Base-by-base conservation (phyloP, 2,329 filamentous ascomycete genomes). In the Calonectria pseudoturangicola region DNA sequence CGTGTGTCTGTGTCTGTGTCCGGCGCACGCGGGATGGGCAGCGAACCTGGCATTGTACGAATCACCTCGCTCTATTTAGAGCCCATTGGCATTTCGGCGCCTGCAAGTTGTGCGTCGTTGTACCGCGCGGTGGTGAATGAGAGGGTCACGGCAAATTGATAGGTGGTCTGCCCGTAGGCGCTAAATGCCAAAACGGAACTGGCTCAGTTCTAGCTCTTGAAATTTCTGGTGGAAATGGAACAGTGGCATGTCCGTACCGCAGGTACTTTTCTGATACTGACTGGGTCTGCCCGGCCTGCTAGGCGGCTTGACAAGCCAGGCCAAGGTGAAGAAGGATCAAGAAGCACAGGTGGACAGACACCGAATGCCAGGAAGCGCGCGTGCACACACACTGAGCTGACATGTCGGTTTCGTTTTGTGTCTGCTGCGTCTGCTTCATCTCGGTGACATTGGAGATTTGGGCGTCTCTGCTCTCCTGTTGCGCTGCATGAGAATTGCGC, bases 101-200 rank as follows among this genome's bases (percentile, higher is more conserved):
- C 48, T 43, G 25, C 25, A 27, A 71, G 56, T 67, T 71, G 69
- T 71, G 54, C 69, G 47, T 67, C 39, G 68, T 70, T 15, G 56
- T 63, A 28, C 45, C 51, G 54, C 58, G 25, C 58, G 25, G 62
- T 54, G 51, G 65, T 58, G 48, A 16, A 60, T 50, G 68, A 70
- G 68, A 75, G 70, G 60, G 66, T 70, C 58, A 70, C 69, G 76
- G 72, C 71, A 79, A 77, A 75, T 76, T 50, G 79, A 79, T 65
- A 72, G 64, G 68, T 74, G 76, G 75, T 50, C 68, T 79, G 70
- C 43, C 71, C 70, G 72, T 71, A 72, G 73, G 69, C 77, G 77
- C 77, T 79, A 79, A 72, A 65, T 28, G 18, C 60, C n/a, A 36
- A 66, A 54, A 60, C 54, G 48, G 56, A 64, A 54, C 54, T 60